phyloP scores from a whole-genome alignment of 495 filamentous ascomycete genomes.

The Xylaria grammica region DNA sequence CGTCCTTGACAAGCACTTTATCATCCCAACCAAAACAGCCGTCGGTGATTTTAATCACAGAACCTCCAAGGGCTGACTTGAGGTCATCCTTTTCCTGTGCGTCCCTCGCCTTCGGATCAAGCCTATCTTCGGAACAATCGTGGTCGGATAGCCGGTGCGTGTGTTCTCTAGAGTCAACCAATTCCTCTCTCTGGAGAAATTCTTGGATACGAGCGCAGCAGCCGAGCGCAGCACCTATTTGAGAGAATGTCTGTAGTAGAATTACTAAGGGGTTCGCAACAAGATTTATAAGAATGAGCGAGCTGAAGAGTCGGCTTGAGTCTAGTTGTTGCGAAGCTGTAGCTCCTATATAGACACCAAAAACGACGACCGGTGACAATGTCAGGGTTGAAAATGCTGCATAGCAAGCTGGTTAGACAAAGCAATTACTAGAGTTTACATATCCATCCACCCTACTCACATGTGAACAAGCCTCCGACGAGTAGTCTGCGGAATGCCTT shows the following conservation, averaged over 20 bases:
- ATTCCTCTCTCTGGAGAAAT: conserved; percentile 23
- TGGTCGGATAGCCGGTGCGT: not conserved
- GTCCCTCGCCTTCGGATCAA: not conserved
- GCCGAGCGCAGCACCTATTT: conserved; percentile 30
- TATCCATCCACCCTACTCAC: not conserved
- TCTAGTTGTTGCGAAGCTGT: conserved; percentile 22
- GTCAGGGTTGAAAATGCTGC: conserved; percentile 14
- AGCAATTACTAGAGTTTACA: not conserved
- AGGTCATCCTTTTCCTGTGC: not conserved
- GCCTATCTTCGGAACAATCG: not conserved
- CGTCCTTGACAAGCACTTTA: conserved; percentile 15
- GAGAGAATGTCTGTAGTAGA: conserved; percentile 34
- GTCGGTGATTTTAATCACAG: not conserved
- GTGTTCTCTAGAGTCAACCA: conserved; percentile 14
- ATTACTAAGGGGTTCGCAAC: conserved; percentile 34
- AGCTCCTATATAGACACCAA: conserved; percentile 18
- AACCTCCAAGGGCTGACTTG: not conserved
- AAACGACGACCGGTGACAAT: conserved; percentile 12
- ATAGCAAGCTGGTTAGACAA: not conserved
- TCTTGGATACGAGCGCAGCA: conserved; percentile 38
- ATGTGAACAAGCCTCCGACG: conserved; percentile 7
- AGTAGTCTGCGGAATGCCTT: conserved; percentile 44
- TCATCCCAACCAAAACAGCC: conserved; percentile 6
- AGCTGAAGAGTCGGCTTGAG: conserved; percentile 36
- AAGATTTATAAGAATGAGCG: conserved; percentile 41